These are phyloP conservation scores for Syzygium syzygioides DNA, from an alignment of 441 rosid species.

Conservation along the genomic window DNA sequence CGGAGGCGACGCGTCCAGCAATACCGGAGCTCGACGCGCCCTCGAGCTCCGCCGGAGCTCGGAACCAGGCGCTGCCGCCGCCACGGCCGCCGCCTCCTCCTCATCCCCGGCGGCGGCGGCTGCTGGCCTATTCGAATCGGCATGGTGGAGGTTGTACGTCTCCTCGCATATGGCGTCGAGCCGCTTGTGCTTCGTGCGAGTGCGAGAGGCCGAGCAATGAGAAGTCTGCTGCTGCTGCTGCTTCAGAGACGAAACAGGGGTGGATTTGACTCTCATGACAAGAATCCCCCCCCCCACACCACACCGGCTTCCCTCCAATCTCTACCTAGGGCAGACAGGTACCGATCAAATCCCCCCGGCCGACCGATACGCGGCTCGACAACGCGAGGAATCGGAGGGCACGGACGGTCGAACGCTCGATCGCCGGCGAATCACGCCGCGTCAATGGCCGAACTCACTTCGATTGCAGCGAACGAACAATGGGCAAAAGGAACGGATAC, in stretches of 20 bases:
- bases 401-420: not conserved
- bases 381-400: not conserved
- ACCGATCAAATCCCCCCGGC: not conserved
- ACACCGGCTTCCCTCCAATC: not conserved
- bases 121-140: constrained; percentile 23
- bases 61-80: not conserved
- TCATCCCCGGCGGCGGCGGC: constrained; percentile 13
- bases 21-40: constrained; percentile 53
- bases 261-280: constrained; percentile 59
- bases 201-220: constrained; percentile 42
- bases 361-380: not conserved
- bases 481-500: not conserved
- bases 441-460: not conserved
- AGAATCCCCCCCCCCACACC: constrained; percentile 3
- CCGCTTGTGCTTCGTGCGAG: constrained; percentile 80
- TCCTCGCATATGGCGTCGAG: constrained; percentile 86
- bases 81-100: not conserved
- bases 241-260: constrained; percentile 35
- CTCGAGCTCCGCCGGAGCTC: constrained; percentile 82
- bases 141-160: constrained; percentile 64
- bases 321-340: not conserved
- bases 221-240: constrained; percentile 22
- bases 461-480: not conserved
- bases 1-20: constrained; percentile 81
- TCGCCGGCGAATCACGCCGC: not conserved